phyloP scores from a whole-genome alignment of 2,329 filamentous ascomycete species.

The Colletotrichum sp. region DNA sequence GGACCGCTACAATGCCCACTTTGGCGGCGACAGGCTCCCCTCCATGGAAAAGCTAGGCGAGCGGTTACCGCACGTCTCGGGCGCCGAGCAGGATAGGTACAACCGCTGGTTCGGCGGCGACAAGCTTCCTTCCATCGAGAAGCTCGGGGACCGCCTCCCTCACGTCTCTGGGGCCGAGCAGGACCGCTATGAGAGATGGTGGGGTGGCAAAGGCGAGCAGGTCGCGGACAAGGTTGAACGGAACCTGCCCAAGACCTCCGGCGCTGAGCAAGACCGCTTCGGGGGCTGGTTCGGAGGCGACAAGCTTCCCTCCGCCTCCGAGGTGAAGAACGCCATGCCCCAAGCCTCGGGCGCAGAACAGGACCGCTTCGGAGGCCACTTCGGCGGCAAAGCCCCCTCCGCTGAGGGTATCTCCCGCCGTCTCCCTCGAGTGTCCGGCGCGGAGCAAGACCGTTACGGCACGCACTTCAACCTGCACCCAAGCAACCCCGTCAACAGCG shows the following conservation, averaged over 20 bases:
- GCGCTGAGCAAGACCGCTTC: constrained; percentile 24
- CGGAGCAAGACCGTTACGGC: constrained; percentile 25
- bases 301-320: constrained; percentile 24
- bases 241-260: constrained; percentile 15
- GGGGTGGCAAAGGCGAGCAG: background rate
- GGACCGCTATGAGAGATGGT: constrained; percentile 22
- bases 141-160: constrained; percentile 6
- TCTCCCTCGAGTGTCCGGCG: constrained; percentile 12
- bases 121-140: background rate
- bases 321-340: constrained; percentile 11
- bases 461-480: constrained; percentile 25
- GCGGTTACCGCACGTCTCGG: constrained; percentile 9
- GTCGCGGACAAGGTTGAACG: constrained; percentile 2
- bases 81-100: constrained; percentile 24
- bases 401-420: background rate
- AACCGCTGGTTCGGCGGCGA: constrained; percentile 22
- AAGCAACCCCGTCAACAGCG: constrained; percentile 15
- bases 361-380: constrained; percentile 11
- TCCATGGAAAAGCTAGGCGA: background rate
- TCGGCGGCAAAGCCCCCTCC: constrained; percentile 11
- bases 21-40: constrained; percentile 22
- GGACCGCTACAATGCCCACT: constrained; percentile 26
- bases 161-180: constrained; percentile 23
- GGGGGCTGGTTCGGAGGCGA: constrained; percentile 18
- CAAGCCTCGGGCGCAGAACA: constrained; percentile 14